Base-by-base conservation (phyloP, 108 stramenopile genomes). In the Nitzschia putrida region DNA sequence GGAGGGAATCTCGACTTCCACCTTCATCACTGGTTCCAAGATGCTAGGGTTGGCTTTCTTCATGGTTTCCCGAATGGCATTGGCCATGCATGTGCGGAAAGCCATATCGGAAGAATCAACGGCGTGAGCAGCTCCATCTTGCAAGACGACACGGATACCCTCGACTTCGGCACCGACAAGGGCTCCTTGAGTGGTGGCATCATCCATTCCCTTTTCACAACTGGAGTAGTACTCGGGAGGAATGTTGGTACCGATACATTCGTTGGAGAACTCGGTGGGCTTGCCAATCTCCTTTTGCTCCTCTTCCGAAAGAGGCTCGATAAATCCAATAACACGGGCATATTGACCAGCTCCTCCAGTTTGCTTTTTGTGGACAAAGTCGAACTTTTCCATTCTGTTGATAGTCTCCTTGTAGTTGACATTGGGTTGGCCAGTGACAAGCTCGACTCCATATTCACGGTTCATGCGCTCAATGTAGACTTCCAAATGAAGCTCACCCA, bases 351-450 rank as follows among this genome's bases (percentile, higher is more conserved):
- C 57, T 53, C 99, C 99, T 61, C 99, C 99, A 11, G 96, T 91
- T 83, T 99, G 99, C 69, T 99, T 99, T 88, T 99, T 99, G 91
- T 99, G 99, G 34, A 98, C 77, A 83, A 91, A 97, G 40, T 63
- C 95, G 80, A 98, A 99, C 44, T 83, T 66, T 20, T 73, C 84
- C 59, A 80, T 84, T 22, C 71, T 67, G 55, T 78, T 83, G 75
- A 99, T 95, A 2, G 98, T 97, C 77, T 99, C 99, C 68, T 98
- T 94, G 90, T 99, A 99, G 74, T 96, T 99, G 18, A 99, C 99
- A 64, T 88, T 92, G 0, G 99, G 99, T 57, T 90, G 84, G 14
- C 99, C 99, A 8, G 93, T 89, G 11, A 91, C 64, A 51, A 81
- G 83, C 43, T 98, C 97, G 20, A 98, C 97, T 53, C 82, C 80